phyloP scores from a whole-genome alignment of 2,329 filamentous ascomycete species.

The Septoria petroselini region DNA sequence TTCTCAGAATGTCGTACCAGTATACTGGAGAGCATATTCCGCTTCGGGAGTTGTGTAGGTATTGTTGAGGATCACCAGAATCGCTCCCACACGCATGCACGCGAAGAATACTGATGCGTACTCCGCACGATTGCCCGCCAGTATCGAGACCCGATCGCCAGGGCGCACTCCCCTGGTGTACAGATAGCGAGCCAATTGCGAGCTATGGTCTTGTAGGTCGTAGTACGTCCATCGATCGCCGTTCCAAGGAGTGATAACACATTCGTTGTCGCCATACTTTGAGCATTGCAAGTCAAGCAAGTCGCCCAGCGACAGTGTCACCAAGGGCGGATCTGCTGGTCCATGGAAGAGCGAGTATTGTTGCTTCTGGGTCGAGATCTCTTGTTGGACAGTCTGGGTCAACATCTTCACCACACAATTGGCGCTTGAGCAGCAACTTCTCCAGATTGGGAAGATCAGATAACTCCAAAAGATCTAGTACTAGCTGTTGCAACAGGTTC shows the following conservation, averaged over 20 bases:
- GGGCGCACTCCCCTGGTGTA: conserved; percentile 63
- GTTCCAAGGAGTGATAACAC: conserved; percentile 72
- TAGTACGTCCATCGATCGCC: conserved; percentile 67
- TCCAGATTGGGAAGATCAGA: conserved; percentile 13
- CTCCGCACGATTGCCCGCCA: conserved; percentile 62
- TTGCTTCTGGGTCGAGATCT: conserved; percentile 15
- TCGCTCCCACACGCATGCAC: conserved; percentile 51
- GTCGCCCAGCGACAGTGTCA: conserved; percentile 69
- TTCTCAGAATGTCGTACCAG: conserved; percentile 49
- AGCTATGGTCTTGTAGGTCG: conserved; percentile 41
- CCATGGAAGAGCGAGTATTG: conserved; percentile 62
- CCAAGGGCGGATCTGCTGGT: conserved; percentile 64
- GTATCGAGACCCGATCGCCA: conserved; percentile 70
- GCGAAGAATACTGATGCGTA: conserved; percentile 69
- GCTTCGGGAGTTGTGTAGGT: conserved; percentile 74
- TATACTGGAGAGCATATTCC: conserved; percentile 67
- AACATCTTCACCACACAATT: conserved; percentile 10
- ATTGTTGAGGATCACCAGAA: conserved; percentile 74
- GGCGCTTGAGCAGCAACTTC: conserved; percentile 6
- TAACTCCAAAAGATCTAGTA: conserved; percentile 5
- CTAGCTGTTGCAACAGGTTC: not conserved
- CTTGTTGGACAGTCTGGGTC: conserved; percentile 13
- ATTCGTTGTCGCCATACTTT: conserved; percentile 63
- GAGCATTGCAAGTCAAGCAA: conserved; percentile 68
- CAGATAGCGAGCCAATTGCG: conserved; percentile 46